Base-by-base conservation (phyloP, 108 stramenopile species). In the Conticribra weissflogii region DNA sequence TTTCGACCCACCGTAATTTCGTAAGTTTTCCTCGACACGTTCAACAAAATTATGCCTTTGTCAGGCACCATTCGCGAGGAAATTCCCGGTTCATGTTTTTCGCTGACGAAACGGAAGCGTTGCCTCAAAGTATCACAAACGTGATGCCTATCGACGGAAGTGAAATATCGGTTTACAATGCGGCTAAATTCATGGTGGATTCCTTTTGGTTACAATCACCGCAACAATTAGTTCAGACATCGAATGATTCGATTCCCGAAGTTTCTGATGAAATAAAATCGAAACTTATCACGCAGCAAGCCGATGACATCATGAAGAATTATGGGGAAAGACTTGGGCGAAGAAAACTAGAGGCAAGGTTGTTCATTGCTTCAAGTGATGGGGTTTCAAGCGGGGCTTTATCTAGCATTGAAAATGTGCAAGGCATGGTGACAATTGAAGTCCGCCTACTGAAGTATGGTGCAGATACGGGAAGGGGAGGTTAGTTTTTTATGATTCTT, bases 251-350 rank as follows among this genome's bases (percentile, higher is more conserved):
- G 25, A 49, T 29, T 17, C 36, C 33, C 0, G 25, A 62, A 18
- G 33, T 82, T 45, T 75, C 72, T 0, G 57, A 72, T 15, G 45
- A 41, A 5, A 60, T 59, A 16, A 65, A 55, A n/a, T 68, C 64
- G 29, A 63, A 66, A 19, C 69, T 86, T 30, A 48, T 79, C 23
- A 54, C 59, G 1, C 68, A 81, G 32, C 85, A 86, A 68, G 77
- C 61, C 12, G 60, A 59, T 22, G 89, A 90, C 64, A 55, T 90
- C 0, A 51, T 65, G 36, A 69, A 67, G 21, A 87, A 84, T 53
- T 90, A 85, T 59, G 89, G 86, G 32, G 89, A 90, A 50, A 54
- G 71, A 7, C 74, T 87, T 73, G 89, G 89, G 3, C 83, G 53
- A 30, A 61, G 86, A 14, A 74, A 74, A 27, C 46, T 85, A n/a